A percentile compares a stretch with the other conserved stretches of the same genome.
Conservation (phyloP, 169 alveolate genomes). For the Eimeria falciformis region DNA sequence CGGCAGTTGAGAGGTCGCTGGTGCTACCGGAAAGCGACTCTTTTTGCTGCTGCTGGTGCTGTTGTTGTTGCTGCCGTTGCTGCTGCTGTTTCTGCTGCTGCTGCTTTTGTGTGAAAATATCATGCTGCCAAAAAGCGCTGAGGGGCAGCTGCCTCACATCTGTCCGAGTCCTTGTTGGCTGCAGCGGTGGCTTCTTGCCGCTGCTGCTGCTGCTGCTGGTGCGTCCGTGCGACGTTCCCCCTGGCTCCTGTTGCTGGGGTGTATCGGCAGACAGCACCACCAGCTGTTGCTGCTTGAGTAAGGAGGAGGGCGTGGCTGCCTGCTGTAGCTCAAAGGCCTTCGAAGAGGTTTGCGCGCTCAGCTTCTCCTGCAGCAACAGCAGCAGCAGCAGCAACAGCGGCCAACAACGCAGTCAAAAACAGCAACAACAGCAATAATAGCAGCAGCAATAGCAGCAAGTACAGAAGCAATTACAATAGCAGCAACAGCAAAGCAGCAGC, state of each 20-base stretch:
- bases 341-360: not conserved
- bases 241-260: not conserved
- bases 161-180: conserved; percentile 70
- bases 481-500: conserved; percentile 32
- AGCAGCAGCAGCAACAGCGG: conserved; percentile 12
- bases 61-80: not conserved
- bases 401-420: not conserved
- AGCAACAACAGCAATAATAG: conserved; percentile 14
- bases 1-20: not conserved
- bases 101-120: not conserved
- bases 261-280: not conserved
- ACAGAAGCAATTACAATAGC: not conserved
- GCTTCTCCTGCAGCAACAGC: conserved; percentile 62
- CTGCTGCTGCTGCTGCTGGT: conserved; percentile 35
- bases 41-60: not conserved
- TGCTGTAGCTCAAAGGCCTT: not conserved
- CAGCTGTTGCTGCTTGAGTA: conserved; percentile 31
- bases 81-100: conserved; percentile 6
- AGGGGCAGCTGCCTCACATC: conserved; percentile 72
- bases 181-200: not conserved
- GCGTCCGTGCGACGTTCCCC: not conserved
- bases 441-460: not conserved
- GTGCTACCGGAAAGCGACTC: not conserved
- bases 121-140: conserved; percentile 33
- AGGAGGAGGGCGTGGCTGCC: not conserved